Conservation (phyloP, 495 filamentous ascomycete genomes). For the Pyrenopolyporus hunteri region DNA sequence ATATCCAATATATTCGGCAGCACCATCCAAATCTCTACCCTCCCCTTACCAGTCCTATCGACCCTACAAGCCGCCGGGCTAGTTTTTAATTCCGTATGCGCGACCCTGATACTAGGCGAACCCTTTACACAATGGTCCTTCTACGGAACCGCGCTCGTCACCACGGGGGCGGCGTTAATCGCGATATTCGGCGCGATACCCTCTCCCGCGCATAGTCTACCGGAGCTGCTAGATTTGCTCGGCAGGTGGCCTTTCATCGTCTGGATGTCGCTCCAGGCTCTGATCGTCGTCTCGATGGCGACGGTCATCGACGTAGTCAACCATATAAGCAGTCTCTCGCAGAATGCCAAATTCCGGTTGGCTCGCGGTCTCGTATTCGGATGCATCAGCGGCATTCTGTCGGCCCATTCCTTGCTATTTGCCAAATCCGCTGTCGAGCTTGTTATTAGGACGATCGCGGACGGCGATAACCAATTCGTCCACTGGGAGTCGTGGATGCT, state of each 20-base stretch:
- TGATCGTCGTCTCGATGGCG: slow-evolving; percentile 74
- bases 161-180: slow-evolving; percentile 83
- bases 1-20: slow-evolving; percentile 92
- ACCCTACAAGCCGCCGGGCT: slow-evolving; percentile 95
- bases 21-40: slow-evolving; percentile 95
- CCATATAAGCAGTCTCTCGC: slow-evolving; percentile 55
- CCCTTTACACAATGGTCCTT: slow-evolving; percentile 92
- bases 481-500: slow-evolving; percentile 98
- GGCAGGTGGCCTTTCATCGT: slow-evolving; percentile 77
- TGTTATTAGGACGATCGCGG: slow-evolving; percentile 88
- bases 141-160: slow-evolving; percentile 86
- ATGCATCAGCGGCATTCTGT: slow-evolving; percentile 87
- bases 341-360: slow-evolving; percentile 71
- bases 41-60: slow-evolving; percentile 92
- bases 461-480: slow-evolving; percentile 91
- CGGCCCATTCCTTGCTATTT: slow-evolving; percentile 89
- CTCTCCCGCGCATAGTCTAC: slow-evolving; percentile 89
- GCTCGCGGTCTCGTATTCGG: slow-evolving; percentile 87
- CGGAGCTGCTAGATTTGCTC: slow-evolving; percentile 79
- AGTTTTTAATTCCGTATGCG: slow-evolving; percentile 98
- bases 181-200: slow-evolving; percentile 92
- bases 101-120: slow-evolving; percentile 89
- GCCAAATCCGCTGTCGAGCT: slow-evolving; percentile 97
- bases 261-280: slow-evolving; percentile 83
- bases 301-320: slow-evolving; percentile 64